Percentiles rank a stretch among this genome's conserved stretches.
phyloP scores from a whole-genome alignment of 163 green algal species.

The Scenedesmus sp. region DNA sequence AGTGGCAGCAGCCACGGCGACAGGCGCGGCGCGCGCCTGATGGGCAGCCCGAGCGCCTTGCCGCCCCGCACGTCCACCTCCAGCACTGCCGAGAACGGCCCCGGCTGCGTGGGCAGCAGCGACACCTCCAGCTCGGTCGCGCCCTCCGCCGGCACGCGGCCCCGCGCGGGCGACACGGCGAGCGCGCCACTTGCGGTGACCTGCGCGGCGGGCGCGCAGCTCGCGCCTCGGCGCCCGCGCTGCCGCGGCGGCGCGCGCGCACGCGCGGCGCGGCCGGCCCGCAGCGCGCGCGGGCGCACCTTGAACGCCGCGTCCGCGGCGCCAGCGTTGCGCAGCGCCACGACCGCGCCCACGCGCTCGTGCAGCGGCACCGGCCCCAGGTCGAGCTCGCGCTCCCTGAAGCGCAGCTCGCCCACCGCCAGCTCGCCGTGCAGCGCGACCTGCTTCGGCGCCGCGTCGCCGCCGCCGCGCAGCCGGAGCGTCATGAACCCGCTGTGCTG shows the following conservation, averaged over 20 bases:
- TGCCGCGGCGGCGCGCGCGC: background rate
- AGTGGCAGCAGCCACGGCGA: too few relatives aligned
- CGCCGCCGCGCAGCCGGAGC: constrained; percentile 30
- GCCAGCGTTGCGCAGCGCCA: constrained; percentile 65
- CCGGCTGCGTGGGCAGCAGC: constrained; percentile 49
- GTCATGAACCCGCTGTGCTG: constrained; percentile 36
- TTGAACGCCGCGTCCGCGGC: constrained; percentile 68
- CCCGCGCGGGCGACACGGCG: constrained; percentile 48
- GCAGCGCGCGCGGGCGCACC: too few relatives aligned
- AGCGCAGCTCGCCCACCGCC: constrained; percentile 58
- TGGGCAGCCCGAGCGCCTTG: constrained; percentile 60
- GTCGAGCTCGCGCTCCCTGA: constrained; percentile 66
- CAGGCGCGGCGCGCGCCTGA: constrained; percentile 46
- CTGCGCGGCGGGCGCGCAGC: too few relatives aligned
- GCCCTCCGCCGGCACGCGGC: constrained; percentile 55
- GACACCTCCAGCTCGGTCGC: constrained; percentile 65
- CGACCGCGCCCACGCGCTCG: constrained; percentile 51
- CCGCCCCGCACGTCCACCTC: constrained; percentile 67
- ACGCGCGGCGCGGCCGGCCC: too few relatives aligned
- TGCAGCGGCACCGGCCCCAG: constrained; percentile 59
- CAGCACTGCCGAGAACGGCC: constrained; percentile 41
- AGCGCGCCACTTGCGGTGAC: constrained; percentile 40
- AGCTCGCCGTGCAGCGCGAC: constrained; percentile 61
- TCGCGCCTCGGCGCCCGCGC: too few relatives aligned
- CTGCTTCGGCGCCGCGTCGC: constrained; percentile 47